Conservation (phyloP, 78 protist genomes). For the Pelomyxa schiedti region DNA sequence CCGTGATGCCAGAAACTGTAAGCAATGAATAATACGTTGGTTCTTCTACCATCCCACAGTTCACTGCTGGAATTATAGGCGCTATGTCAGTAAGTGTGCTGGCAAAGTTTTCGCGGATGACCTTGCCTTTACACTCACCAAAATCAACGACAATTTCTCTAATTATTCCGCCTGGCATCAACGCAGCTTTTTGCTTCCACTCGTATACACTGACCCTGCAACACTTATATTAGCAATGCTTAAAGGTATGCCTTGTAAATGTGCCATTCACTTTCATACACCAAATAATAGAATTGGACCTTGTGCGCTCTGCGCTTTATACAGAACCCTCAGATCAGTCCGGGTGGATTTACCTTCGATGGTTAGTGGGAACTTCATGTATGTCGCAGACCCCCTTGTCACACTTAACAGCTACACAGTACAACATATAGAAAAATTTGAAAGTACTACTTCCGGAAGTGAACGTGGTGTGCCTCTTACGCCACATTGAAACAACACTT, state of each 20-base stretch:
- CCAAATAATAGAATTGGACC: constrained; percentile 47
- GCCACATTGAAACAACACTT: background rate
- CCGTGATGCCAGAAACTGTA: constrained; percentile 81
- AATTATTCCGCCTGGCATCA: constrained; percentile 94
- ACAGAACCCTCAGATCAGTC: constrained; percentile 86
- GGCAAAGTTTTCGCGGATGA: constrained; percentile 16
- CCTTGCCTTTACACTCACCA: constrained; percentile 35
- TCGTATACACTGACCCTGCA: constrained; percentile 8
- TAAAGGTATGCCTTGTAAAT: background rate
- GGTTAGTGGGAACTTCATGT: constrained; percentile 55
- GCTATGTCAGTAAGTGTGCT: constrained; percentile 15
- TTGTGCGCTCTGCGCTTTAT: constrained; percentile 62
- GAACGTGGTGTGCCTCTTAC: constrained; percentile 1
- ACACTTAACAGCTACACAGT: background rate
- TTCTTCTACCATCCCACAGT: constrained; percentile 5
- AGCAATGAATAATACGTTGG: background rate
- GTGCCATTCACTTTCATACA: background rate
- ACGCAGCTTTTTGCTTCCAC: constrained; percentile 42
- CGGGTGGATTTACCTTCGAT: constrained; percentile 82
- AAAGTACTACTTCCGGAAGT: background rate
- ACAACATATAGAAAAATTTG: background rate
- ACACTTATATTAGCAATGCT: background rate
- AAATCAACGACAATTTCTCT: constrained; percentile 68
- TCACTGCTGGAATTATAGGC: constrained; percentile 77
- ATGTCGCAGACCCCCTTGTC: constrained; percentile 6